These are phyloP conservation scores for Glycine latifolia DNA, from an alignment of 306 rosid species.

Conservation along the genomic window DNA sequence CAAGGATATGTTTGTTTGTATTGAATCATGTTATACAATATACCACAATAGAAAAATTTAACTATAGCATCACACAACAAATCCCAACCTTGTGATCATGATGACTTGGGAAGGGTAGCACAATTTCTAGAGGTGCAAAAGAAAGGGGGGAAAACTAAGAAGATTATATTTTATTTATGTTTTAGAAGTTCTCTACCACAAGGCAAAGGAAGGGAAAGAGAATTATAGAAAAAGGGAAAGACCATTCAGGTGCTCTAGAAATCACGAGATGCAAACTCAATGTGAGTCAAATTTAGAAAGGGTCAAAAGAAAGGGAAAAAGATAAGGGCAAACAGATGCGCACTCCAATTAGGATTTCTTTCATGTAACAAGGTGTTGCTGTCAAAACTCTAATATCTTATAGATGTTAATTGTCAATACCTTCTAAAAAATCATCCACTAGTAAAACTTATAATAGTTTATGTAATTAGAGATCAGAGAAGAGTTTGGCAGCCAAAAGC, in stretches of 20 bases:
- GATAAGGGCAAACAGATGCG: constrained; percentile 18
- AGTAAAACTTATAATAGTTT: not conserved
- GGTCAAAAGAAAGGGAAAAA: constrained; percentile 5
- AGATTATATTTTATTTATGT: not conserved
- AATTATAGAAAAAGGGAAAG: not conserved
- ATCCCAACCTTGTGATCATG: not conserved
- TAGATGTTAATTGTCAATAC: constrained; percentile 5
- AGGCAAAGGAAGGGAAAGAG: not conserved
- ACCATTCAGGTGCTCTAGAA: constrained; percentile 17
- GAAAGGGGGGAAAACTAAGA: not conserved
- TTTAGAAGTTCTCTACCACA: constrained; percentile 14
- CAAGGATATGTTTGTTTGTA: constrained; percentile 19
- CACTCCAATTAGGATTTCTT: constrained; percentile 19
- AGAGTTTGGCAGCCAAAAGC: not conserved
- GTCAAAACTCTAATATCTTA: not conserved
- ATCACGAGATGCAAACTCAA: constrained; percentile 27
- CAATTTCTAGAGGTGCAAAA: not conserved
- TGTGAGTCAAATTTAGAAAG: constrained; percentile 24
- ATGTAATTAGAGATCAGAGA: constrained; percentile 35
- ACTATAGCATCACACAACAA: not conserved
- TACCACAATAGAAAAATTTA: constrained; percentile 15
- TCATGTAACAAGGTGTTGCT: not conserved
- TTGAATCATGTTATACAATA: not conserved
- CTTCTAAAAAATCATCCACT: constrained; percentile 23
- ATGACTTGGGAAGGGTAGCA: not conserved